Base-by-base conservation (phyloP, 768 basidiomycete genomes). In the Hygrocybe coccinea region DNA sequence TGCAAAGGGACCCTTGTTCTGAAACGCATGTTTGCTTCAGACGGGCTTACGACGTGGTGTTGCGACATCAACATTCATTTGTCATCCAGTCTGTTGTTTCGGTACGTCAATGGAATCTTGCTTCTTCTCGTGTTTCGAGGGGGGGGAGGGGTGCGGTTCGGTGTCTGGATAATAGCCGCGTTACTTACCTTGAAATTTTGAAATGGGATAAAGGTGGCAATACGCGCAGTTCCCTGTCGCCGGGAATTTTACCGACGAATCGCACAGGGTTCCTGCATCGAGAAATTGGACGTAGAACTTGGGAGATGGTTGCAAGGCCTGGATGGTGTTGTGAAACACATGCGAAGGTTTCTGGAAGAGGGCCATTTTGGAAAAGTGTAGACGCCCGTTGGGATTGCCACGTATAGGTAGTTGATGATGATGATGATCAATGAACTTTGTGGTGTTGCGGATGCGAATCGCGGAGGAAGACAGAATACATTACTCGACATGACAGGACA, bases 11-110 rank as follows among this genome's bases (percentile, higher is more conserved):
- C 61, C 69, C 67, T 15, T 63, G 62, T 22, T 64, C 76, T 1
- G 84, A 86, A 58, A 71, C 88, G 44, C 79, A 84, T 60, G 74
- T 78, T 56, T 88, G 87, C 67, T 89, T 90, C 74, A 80, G 78
- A 67, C 74, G 80, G 39, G 78, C 88, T 2, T 90, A 87, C 65
- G 86, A 90, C 58, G 75, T 76, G 52, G 81, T 87, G 15, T 74
- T 90, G 49, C 72, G 69, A 50, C 84, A 82, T 56, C 85, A 88
- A 67, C 85, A 87, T 64, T 74, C 80, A 0, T 86, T 86, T 65
- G 29, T 88, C 60, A 76, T 89, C 57, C 83, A 86, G 21, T 80
- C 84, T 19, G 68, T 87, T 55, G 82, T 86, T 25, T 72, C 76
- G 24, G 86, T 87, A 53, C 61, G 84, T 68, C 12, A 35, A 37